phyloP scores from a whole-genome alignment of 2,329 filamentous ascomycete species.

The Dactylellina drechsleri region DNA sequence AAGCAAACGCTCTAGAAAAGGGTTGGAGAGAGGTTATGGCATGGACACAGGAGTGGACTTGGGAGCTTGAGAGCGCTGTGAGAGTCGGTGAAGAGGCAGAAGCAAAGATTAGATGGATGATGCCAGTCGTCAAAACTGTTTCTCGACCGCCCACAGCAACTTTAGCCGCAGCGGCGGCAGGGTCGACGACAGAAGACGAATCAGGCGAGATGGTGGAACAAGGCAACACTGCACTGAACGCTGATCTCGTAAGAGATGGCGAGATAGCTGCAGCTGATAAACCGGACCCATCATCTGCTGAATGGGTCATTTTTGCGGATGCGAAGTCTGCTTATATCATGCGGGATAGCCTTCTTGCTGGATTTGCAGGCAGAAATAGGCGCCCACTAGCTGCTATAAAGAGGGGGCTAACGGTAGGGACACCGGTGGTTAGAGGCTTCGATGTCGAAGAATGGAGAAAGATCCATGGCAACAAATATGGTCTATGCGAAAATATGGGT shows the following conservation, averaged over 20 bases:
- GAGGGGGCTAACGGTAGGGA: slow-evolving; percentile 82
- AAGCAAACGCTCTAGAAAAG: slow-evolving; percentile 92
- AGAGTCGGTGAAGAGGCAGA: slow-evolving; percentile 90
- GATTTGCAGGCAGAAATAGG: slow-evolving; percentile 62
- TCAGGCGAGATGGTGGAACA: slow-evolving; percentile 29
- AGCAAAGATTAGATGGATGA: slow-evolving; percentile 75
- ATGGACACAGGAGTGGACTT: slow-evolving; percentile 91
- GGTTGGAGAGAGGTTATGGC: slow-evolving; percentile 86
- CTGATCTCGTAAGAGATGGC: slow-evolving; percentile 37
- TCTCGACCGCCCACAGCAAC: slow-evolving; percentile 45
- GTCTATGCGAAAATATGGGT: slow-evolving; percentile 61
- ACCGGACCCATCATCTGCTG: slow-evolving; percentile 43
- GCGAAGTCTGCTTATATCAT: slow-evolving; percentile 80
- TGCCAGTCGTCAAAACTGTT: slow-evolving; percentile 38
- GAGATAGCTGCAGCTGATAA: slow-evolving; percentile 32
- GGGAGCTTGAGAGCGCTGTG: slow-evolving; percentile 88
- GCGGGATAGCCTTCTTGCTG: slow-evolving; percentile 81
- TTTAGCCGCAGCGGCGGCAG: slow-evolving; percentile 3
- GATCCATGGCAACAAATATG: slow-evolving; percentile 66
- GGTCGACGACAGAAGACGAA: neutral
- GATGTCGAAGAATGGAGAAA: slow-evolving; percentile 78
- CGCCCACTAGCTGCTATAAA: slow-evolving; percentile 84
- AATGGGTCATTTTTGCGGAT: slow-evolving; percentile 81
- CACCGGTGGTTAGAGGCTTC: slow-evolving; percentile 90
- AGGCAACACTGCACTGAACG: slow-evolving; percentile 16